Conservation (phyloP, 1,139 yeast genomes). For the Candida dubliniensis region DNA sequence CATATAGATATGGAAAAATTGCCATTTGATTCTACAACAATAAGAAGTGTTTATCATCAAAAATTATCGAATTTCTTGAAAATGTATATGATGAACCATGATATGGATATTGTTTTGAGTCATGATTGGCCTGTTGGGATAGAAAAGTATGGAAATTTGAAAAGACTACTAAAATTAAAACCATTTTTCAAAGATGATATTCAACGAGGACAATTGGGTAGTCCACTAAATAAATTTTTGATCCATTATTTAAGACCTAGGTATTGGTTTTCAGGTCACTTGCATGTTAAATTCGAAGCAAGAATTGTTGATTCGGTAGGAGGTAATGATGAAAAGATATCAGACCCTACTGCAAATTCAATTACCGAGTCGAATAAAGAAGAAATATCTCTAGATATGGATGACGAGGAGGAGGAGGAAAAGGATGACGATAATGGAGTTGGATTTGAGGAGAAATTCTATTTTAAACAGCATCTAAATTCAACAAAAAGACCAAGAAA, state of each 20-base stretch:
- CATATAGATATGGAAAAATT: conserved; percentile 36
- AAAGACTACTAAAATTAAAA: conserved; percentile 51
- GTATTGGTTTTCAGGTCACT: conserved; percentile 87
- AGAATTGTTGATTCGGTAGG: conserved; percentile 19
- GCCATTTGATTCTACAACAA: conserved; percentile 48
- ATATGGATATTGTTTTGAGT: conserved; percentile 56
- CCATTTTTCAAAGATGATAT: conserved; percentile 72
- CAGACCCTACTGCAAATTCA: conserved; percentile 30
- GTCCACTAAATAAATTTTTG: conserved; percentile 64
- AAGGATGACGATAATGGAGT: neutral
- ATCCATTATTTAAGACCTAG: conserved; percentile 57
- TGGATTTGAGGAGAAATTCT: conserved; percentile 4
- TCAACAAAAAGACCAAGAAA: conserved; percentile 2
- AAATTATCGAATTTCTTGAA: conserved; percentile 64
- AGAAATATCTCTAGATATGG: conserved; percentile 10
- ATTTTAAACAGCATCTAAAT: neutral
- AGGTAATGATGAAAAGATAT: conserved; percentile 24
- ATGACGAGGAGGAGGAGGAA: conserved; percentile 2
- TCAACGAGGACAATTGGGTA: conserved; percentile 62
- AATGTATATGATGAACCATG: conserved; percentile 37
- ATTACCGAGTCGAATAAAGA: conserved; percentile 6
- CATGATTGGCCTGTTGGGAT: conserved; percentile 97
- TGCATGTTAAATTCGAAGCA: conserved; percentile 78
- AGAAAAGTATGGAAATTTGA: conserved; percentile 60
- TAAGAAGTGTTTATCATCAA: conserved; percentile 72